Base-by-base conservation (phyloP, 108 stramenopile genomes). In the Mediolabrus comicus region DNA sequence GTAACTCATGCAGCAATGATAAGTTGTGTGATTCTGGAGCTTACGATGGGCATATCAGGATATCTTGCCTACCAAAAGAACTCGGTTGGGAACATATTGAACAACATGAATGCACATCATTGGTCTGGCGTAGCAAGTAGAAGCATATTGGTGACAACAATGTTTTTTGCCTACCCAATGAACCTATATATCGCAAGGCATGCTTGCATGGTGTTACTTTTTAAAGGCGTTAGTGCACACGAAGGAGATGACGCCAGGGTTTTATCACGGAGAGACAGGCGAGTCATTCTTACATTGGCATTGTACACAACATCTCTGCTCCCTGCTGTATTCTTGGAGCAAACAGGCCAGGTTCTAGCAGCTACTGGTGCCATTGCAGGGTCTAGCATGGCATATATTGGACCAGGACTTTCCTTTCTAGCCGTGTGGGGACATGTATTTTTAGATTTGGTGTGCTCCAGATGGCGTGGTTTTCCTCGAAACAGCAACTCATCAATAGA, bases 111-210 rank as follows among this genome's bases (percentile, higher is more conserved):
- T 24, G 77, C 87, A 19, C 35, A 74, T 30, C 65, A 74, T 53
- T 74, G 73, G 73, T 31, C 52, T n/a, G 73, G 73, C 1, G 26
- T 74, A 22, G 65, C 53, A 24, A 66, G 65, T 7, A 54, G 87
- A 31, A 80, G 62, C 7, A 69, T 91, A 16, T 56, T 91, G 26
- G 79, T 79, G 14, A 74, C 69, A 13, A 90, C 89, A 9, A 94
- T 94, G 93, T 76, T 94, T 24, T 87, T 85, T 81, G 90, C 89
- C 0, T 94, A 89, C 67, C 93, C 93, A 2, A 80, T 91, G 81
- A 90, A 89, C 65, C 70, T 77, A n/a, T 94, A 88, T 71, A 87
- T 94, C 43, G 85, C 87, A 24, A 75, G 93, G 4, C 93, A 94
- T 72, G 86, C 79, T 43, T 87, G 82, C 55, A 81, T 94, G 11